Base-by-base conservation (phyloP, 495 filamentous ascomycete species). In the Podospora didyma region DNA sequence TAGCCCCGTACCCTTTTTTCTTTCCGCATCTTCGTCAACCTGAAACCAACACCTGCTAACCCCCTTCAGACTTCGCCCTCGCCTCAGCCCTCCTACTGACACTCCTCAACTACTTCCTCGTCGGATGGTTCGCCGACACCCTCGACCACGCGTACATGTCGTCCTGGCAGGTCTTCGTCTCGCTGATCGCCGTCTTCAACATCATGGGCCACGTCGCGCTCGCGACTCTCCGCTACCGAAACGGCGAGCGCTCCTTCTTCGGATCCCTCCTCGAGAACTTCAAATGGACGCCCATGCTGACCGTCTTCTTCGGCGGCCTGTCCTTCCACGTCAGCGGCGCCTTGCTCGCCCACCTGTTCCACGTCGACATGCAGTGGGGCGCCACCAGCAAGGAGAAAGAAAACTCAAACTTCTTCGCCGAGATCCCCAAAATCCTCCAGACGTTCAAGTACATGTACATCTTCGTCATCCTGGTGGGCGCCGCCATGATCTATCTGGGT, bases 31-130 rank as follows among this genome's bases (percentile, higher is more conserved):
- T 3, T 28, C 41, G 28, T 31, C 51, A 6, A 11, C 39, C 26
- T n/a, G 1, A 12, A 28, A 17, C 11, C 46, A 24, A 24, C 37
- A 4, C 19, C 20, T 9, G n/a, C n/a, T 9, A 3, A 31, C 26
- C 26, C 26, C 26, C 26, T 31, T 31, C 51, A 47, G 45, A 90
- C 71, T 90, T 89, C 64, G 87, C 87, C 41, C 82, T 90, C 53
- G 87, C 78, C 14, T 82, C 84, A 7, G 83, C 87, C 31, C 89
- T 86, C 84, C 77, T 89, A 58, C 75, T 90, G 65, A 89, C 86
- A 0, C 72, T 86, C 0, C 71, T 76, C 51, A 90, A 90, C 71
- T 90, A 89, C 65, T 86, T 89, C 72, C 73, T 87, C 48, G 77
- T 87, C 44, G 87, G 86, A 35, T 86, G 83, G 82, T 87, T 81